Evolutionary conservation across 1,139 yeast species (phyloP), one percentile per base, ranked within the genome.

Genomic region (Insectozyma bohioensis): DNA sequence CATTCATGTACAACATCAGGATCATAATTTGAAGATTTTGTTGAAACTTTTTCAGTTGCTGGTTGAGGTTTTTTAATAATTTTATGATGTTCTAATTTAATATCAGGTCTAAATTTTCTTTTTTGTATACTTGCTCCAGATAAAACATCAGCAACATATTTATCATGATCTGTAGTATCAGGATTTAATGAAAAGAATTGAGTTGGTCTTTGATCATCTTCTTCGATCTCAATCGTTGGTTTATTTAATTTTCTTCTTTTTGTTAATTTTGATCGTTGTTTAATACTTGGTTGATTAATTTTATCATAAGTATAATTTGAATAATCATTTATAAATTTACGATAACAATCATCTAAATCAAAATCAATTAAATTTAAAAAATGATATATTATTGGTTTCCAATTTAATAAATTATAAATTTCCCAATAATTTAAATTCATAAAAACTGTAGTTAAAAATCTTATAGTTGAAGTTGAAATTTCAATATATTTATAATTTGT

Each of bases 1-100:
- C 75, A 69, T 45, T 69, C 75, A 41, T 69, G 75, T 1, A 67
- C 61, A 4, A 69, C 75, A 41, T 69, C 75, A 2, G 75, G 75
- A 43, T 69, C 75, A 42, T 69, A 69, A 43, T 69, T 69, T 6
- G 73, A 63, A 4, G 72, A 65, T 38, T 68, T 64, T 5, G 49
- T 43, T 3, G 60, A 46, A 17, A 56, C 44, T 34, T 56, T 51
- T 23, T 55, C 65, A 4, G 60, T 51, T 3, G 56, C 56, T n/a
- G 52, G 45, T 37, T 57, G 61, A 3, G 60, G 52, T 18, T 37
- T 42, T 27, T 41, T 41, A 25, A 41, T 41, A 3, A 41, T 27
- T 51, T 42, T 24, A 50, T 45, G 45, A 17, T 36, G 41, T 25
- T 38, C 37, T 17, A 39, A 28, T 28, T 40, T 36, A 12, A 31